phyloP scores from a whole-genome alignment of 371 early-diverging fungal genomes.

The Rhizopus arrhizus region DNA sequence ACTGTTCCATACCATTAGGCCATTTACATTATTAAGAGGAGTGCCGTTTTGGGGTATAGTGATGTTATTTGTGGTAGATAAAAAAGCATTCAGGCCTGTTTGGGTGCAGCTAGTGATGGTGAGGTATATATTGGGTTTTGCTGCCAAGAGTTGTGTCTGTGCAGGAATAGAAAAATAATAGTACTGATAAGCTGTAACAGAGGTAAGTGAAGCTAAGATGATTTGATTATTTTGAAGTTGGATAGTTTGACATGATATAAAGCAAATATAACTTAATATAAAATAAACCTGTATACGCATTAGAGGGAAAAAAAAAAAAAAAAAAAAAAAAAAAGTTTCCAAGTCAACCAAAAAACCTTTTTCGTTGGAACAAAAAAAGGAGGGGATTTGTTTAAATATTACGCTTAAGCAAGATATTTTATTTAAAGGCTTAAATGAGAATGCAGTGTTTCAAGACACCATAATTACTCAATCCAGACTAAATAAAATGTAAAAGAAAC shows the following conservation, averaged over 20 bases:
- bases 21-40: constrained; percentile 31
- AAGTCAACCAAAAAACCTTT: no score
- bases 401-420: no score
- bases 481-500: no score
- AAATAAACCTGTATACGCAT: neutral
- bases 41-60: constrained; percentile 48
- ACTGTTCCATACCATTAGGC: constrained; percentile 43
- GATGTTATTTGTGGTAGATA: constrained; percentile 46
- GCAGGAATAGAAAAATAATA: constrained; percentile 25
- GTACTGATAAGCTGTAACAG: constrained; percentile 8
- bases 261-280: constrained; percentile 2
- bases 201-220: constrained; percentile 10
- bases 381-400: no score
- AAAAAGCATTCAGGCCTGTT: constrained; percentile 40
- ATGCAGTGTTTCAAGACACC: no score
- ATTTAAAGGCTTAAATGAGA: no score
- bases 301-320: constrained; percentile 3
- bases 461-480: no score
- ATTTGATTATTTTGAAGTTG: constrained; percentile 22
- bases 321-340: neutral
- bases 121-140: constrained; percentile 29
- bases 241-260: constrained; percentile 11
- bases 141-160: constrained; percentile 14
- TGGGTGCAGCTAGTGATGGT: constrained; percentile 40
- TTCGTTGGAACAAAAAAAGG: no score